These are phyloP conservation scores for Trypanosoma cruzi DNA, from an alignment of 208 protist genomes.

Conservation along the genomic window DNA sequence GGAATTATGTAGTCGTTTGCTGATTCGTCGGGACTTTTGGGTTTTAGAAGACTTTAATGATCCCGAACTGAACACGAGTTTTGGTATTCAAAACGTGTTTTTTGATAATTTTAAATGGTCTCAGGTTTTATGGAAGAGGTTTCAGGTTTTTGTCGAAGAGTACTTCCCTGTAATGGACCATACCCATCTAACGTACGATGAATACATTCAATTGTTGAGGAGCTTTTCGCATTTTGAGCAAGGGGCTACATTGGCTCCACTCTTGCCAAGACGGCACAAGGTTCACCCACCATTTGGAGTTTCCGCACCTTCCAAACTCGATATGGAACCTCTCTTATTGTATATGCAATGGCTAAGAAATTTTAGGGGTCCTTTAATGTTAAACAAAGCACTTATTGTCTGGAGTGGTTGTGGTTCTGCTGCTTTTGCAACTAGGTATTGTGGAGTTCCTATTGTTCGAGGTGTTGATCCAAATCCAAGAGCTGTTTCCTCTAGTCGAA, in stretches of 20 bases:
- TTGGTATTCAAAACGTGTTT: slow-evolving; percentile 87
- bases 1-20: slow-evolving; percentile 62
- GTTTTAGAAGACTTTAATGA: slow-evolving; percentile 88
- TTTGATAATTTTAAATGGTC: slow-evolving; percentile 94
- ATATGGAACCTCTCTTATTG: slow-evolving; percentile 74
- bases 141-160: slow-evolving; percentile 84
- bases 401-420: slow-evolving; percentile 52
- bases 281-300: slow-evolving; percentile 83
- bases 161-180: slow-evolving; percentile 84
- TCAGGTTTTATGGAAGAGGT: slow-evolving; percentile 84
- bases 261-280: slow-evolving; percentile 43
- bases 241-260: slow-evolving; percentile 47
- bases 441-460: slow-evolving; percentile 81
- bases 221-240: slow-evolving; percentile 86
- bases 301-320: slow-evolving; percentile 42
- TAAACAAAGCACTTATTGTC: slow-evolving; percentile 72
- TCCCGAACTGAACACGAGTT: slow-evolving; percentile 84
- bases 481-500: slow-evolving; percentile 48
- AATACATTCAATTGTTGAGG: slow-evolving; percentile 79
- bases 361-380: slow-evolving; percentile 60
- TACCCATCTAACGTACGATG: slow-evolving; percentile 73
- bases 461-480: slow-evolving; percentile 71
- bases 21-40: slow-evolving; percentile 91
- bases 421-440: slow-evolving; percentile 53
- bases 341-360: slow-evolving; percentile 73